Percentiles rank a stretch among this genome's conserved stretches.
phyloP scores from a whole-genome alignment of 2,329 filamentous ascomycete genomes.

The Colletotrichum agaves region DNA sequence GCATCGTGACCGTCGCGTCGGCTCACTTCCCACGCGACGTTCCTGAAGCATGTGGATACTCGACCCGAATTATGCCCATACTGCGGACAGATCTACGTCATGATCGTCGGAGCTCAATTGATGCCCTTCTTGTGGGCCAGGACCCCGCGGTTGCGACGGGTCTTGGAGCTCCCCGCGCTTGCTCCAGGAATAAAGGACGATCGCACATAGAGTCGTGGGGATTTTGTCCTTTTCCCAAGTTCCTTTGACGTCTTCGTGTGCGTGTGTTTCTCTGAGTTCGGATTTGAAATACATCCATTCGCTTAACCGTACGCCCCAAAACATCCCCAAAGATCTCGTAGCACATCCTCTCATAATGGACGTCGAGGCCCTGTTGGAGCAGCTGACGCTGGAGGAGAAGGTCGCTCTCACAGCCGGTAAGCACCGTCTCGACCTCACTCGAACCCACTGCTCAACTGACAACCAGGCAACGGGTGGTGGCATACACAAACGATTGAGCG shows the following conservation, averaged over 20 bases:
- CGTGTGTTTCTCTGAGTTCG: background rate
- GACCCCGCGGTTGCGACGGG: slow-evolving; percentile 20
- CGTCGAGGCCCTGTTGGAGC: slow-evolving; percentile 34
- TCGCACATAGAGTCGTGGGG: background rate
- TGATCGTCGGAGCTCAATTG: background rate
- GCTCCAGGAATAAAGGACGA: slow-evolving; percentile 10
- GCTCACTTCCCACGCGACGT: slow-evolving; percentile 7
- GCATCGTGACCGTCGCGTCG: slow-evolving; percentile 15
- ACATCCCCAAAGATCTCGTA: background rate
- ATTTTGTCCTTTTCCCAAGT: background rate
- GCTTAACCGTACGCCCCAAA: background rate
- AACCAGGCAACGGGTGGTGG: slow-evolving; percentile 38
- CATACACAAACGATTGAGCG: slow-evolving; percentile 38
- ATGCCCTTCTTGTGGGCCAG: slow-evolving; percentile 15
- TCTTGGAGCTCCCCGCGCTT: slow-evolving; percentile 10
- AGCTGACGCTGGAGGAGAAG: slow-evolving; percentile 38
- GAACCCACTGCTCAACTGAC: background rate
- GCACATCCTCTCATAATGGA: slow-evolving; percentile 16
- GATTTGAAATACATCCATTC: background rate
- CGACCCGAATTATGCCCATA: background rate
- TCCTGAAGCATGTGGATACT: slow-evolving; percentile 2
- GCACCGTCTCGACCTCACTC: background rate
- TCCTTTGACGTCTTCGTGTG: background rate
- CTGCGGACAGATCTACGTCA: slow-evolving; percentile 12
- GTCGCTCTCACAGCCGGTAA: slow-evolving; percentile 35